phyloP scores from a whole-genome alignment of 2,329 filamentous ascomycete species.

The Pyricularia grisea region DNA sequence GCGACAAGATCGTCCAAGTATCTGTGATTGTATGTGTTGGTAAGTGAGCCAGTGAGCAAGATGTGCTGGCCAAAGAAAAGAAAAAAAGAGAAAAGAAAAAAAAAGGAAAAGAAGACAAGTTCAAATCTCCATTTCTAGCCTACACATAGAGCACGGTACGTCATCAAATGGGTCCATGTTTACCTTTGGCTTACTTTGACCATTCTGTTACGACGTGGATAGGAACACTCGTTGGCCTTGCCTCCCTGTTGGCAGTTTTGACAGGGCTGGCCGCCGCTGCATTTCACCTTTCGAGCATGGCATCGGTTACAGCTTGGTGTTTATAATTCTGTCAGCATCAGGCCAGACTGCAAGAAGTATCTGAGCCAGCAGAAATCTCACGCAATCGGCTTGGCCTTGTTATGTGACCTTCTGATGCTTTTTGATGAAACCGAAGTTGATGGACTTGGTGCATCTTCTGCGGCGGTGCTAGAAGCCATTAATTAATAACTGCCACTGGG shows the following conservation, averaged over 20 bases:
- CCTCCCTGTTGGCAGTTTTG: not conserved
- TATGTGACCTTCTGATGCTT: not conserved
- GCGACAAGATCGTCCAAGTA: constrained; percentile 4
- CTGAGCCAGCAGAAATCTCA: not conserved
- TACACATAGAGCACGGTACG: not conserved
- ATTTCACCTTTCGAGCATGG: constrained; percentile 5
- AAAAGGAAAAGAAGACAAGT: no score
- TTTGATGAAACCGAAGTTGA: not conserved
- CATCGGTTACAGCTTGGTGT: not conserved
- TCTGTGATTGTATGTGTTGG: not conserved
- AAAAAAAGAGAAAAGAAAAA: no score
- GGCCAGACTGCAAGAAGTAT: not conserved
- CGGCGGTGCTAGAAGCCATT: not conserved
- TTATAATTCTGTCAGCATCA: not conserved
- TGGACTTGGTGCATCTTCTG: not conserved
- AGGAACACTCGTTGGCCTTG: constrained; percentile 2
- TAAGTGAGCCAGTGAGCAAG: not conserved
- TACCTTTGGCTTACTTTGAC: constrained; percentile 6
- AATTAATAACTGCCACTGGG: not conserved
- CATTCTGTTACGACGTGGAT: constrained; percentile 4
- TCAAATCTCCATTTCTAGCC: no score
- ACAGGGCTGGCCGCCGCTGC: constrained; percentile 3
- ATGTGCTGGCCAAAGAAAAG: not conserved
- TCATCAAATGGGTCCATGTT: not conserved
- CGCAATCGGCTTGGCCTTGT: constrained; percentile 2